phyloP scores from a whole-genome alignment of 2,329 filamentous ascomycete species.

The Hyphodiscus sp. region DNA sequence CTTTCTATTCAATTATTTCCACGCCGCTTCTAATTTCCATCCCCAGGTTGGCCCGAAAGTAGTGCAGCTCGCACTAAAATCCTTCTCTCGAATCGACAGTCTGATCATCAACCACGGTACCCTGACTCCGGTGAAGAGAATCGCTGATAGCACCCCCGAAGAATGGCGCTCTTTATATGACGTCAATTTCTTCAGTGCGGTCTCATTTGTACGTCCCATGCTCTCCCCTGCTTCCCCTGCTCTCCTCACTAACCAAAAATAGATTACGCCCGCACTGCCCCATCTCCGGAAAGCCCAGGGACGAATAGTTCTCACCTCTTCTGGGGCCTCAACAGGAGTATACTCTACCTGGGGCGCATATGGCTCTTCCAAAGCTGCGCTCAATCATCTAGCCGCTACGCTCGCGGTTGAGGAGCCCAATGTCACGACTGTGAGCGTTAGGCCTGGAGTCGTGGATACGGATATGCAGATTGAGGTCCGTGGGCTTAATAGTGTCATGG shows the following conservation, averaged over 20 bases:
- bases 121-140: constrained; percentile 65
- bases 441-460: constrained; percentile 79
- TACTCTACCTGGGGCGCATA: constrained; percentile 76
- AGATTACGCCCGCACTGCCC: constrained; percentile 67
- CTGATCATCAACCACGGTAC: constrained; percentile 85
- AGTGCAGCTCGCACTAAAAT: constrained; percentile 56
- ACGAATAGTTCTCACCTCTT: constrained; percentile 71
- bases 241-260: constrained; percentile 6
- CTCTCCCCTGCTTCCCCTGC: neutral
- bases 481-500: constrained; percentile 57
- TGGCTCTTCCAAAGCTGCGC: constrained; percentile 73
- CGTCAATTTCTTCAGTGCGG: constrained; percentile 78
- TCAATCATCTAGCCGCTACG: constrained; percentile 73
- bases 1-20: neutral
- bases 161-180: constrained; percentile 75
- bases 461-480: constrained; percentile 84
- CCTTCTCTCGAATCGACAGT: constrained; percentile 70
- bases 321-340: constrained; percentile 62
- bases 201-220: constrained; percentile 59
- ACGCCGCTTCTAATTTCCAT: no score
- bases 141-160: constrained; percentile 60
- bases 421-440: constrained; percentile 65
- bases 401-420: constrained; percentile 70
- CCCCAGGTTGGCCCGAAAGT: constrained; percentile 49
- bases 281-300: constrained; percentile 63